Conservation (phyloP, 163 green algal genomes). For the Picocystis sp. region DNA sequence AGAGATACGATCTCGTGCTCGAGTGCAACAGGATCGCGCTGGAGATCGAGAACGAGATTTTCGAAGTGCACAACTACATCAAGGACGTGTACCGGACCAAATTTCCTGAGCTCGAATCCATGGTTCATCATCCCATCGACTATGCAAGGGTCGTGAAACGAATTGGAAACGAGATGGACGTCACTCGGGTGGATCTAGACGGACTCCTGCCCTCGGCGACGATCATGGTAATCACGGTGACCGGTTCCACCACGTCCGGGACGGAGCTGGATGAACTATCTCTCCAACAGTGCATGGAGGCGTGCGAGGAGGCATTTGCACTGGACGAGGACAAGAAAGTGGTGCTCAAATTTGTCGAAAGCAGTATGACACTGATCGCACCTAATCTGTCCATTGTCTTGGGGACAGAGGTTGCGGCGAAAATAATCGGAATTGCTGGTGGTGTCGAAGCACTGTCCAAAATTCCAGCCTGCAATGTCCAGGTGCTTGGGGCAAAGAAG, state of each 20-base stretch:
- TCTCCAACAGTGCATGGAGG: slow-evolving; percentile 42
- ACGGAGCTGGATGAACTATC: slow-evolving; percentile 36
- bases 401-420: slow-evolving; percentile 73
- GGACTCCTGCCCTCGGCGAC: slow-evolving; percentile 73
- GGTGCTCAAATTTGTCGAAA: slow-evolving; percentile 54
- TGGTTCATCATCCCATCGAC: slow-evolving; percentile 80
- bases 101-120: slow-evolving; percentile 88
- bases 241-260: slow-evolving; percentile 79
- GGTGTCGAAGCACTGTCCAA: slow-evolving; percentile 62
- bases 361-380: slow-evolving; percentile 72
- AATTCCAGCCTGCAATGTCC: slow-evolving; percentile 91
- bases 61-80: slow-evolving; percentile 74
- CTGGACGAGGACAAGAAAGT: slow-evolving; percentile 6
- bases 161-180: slow-evolving; percentile 82
- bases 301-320: slow-evolving; percentile 38
- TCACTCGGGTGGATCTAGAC: slow-evolving; percentile 80
- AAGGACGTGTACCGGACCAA: slow-evolving; percentile 46
- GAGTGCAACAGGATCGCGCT: slow-evolving; percentile 87
- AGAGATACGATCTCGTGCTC: slow-evolving; percentile 58
- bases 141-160: slow-evolving; percentile 80
- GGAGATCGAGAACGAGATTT: slow-evolving; percentile 91
- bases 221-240: slow-evolving; percentile 96
- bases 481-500: slow-evolving; percentile 76
- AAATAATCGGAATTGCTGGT: slow-evolving; percentile 87
- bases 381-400: slow-evolving; percentile 81